Evolutionary conservation across 495 filamentous ascomycete species (phyloP), one percentile per base, ranked within the genome.

Genomic region (Aspergillus conjunctus): DNA sequence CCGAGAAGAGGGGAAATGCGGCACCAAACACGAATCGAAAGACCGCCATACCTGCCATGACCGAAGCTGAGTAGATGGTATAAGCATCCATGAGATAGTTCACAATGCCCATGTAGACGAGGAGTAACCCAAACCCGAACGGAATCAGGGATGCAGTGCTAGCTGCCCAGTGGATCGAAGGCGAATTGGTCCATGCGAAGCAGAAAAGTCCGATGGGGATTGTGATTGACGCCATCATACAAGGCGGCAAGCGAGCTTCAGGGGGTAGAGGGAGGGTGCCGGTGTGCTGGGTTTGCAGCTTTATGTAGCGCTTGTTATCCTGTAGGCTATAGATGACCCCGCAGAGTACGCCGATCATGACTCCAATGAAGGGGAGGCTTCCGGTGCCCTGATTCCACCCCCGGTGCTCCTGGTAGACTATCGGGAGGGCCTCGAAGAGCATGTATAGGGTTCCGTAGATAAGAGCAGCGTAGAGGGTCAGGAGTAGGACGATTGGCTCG

Each of bases 21-120:
- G 87, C 86, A 45, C 88, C 89, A 60, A 91, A 90, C 21, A 74
- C 51, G 3, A 75, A 80, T 10, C 82, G 74, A n/a, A 91, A 74
- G 4, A 91, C 81, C 10, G 84, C 77, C 67, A 87, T 90, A 7
- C 87, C 87, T 1, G 89, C 89, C 2, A 92, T 73, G 0, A 88
- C 88, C 1, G 83, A 87, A 0, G 89, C 88, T 0, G 88, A 88
- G 61, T 86, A 91, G 55, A 91, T 86, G 31, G 83, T 87, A 72
- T 90, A 87, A 5, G 83, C 77, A 66, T 90, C 88, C 59, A 90
- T 85, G 30, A 91, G 77, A 68, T 90, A 92, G 59, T 82, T 88
- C 75, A 88, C 83, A 54, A 89, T 77, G 34, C 77, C 77, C 9
- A 90, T 72, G 74, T 89, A 89, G 41, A 91, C 80, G 14, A 86